phyloP scores from a whole-genome alignment of 2,329 filamentous ascomycete species.

The Sporothrix humicola region DNA sequence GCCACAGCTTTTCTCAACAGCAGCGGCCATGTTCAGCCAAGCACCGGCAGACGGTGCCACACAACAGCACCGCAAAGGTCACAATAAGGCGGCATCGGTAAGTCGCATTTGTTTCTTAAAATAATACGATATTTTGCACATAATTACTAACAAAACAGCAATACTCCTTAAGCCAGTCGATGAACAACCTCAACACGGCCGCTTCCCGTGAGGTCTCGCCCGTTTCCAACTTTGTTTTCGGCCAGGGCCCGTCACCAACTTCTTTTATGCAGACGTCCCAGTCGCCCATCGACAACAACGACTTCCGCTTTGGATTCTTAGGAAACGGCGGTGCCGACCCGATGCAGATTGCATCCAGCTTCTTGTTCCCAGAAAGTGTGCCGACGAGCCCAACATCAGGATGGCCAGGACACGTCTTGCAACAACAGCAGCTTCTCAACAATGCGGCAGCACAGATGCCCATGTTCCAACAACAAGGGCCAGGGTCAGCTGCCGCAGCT shows the following conservation, averaged over 20 bases:
- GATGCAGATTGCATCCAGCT: conserved; percentile 29
- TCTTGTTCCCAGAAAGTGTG: conserved; percentile 35
- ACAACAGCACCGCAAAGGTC: conserved; percentile 36
- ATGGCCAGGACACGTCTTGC: conserved; percentile 32
- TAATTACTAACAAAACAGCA: conserved; percentile 48
- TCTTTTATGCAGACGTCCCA: conserved; percentile 56
- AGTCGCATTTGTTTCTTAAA: conserved; percentile 23
- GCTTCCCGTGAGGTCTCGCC: conserved; percentile 62
- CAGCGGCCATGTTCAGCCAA: conserved; percentile 31
- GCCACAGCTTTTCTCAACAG: conserved; percentile 34
- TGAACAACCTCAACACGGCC: conserved; percentile 55
- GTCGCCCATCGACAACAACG: conserved; percentile 51
- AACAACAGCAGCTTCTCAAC: conserved; percentile 30
- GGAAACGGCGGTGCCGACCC: conserved; percentile 23
- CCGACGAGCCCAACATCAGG: conserved; percentile 34
- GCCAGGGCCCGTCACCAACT: conserved; percentile 59
- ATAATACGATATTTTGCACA: conserved; percentile 37
- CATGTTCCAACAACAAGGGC: conserved; percentile 31
- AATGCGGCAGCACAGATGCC: conserved; percentile 31
- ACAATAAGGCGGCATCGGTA: conserved; percentile 55
- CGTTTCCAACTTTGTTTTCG: conserved; percentile 57
- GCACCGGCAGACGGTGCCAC: background rate
- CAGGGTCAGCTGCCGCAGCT: no score
- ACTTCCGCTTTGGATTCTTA: conserved; percentile 44
- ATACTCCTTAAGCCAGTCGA: conserved; percentile 57